Evolutionary conservation across 805 yeast species (phyloP).

Genomic region (Nakazawaea anatomiae): DNA sequence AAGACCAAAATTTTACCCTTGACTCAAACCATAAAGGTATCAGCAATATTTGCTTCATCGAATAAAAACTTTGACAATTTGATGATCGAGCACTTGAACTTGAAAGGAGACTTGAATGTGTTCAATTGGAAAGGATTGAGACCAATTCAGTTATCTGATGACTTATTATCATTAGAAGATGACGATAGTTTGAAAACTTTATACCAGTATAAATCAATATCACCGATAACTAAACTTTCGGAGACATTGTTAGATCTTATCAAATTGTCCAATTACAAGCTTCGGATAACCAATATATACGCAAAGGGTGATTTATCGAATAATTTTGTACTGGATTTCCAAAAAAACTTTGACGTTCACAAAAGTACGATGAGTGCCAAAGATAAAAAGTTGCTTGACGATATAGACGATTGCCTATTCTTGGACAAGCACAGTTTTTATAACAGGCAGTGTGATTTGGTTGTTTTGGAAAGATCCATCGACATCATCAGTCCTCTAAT

Average conservation of each 20-base stretch:
- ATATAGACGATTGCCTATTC: conserved; percentile 28
- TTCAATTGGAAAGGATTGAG: conserved; percentile 17
- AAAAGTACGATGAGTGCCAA: conserved; percentile 28
- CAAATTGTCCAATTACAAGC: conserved; percentile 28
- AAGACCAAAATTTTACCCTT: conserved; percentile 9
- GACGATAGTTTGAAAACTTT: conserved; percentile 29
- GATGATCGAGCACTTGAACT: conserved; percentile 18
- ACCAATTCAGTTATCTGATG: conserved; percentile 27
- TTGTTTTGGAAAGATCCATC: conserved; percentile 72
- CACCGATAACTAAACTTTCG: conserved; percentile 43
- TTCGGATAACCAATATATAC: conserved; percentile 48
- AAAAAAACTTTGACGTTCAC: conserved; percentile 23
- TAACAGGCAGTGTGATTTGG: conserved; percentile 53
- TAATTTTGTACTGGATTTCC: conserved; percentile 38
- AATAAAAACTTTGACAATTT: conserved; percentile 2
- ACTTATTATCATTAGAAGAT: conserved; percentile 36
- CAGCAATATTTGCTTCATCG: conserved; percentile 12
- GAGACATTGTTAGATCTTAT: conserved; percentile 42
- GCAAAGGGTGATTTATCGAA: conserved; percentile 56
- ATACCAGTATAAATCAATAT: conserved; percentile 38
- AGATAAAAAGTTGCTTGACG: conserved; percentile 24
- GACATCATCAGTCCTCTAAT: conserved; percentile 70
- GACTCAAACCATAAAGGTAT: conserved; percentile 6
- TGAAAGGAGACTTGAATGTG: conserved; percentile 20
- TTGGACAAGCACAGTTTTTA: conserved; percentile 27